A percentile compares a stretch with the other conserved stretches of the same genome.
Evolutionary conservation across 2,329 filamentous ascomycete species (phyloP).

Genomic region (Bretziella fagacearum): DNA sequence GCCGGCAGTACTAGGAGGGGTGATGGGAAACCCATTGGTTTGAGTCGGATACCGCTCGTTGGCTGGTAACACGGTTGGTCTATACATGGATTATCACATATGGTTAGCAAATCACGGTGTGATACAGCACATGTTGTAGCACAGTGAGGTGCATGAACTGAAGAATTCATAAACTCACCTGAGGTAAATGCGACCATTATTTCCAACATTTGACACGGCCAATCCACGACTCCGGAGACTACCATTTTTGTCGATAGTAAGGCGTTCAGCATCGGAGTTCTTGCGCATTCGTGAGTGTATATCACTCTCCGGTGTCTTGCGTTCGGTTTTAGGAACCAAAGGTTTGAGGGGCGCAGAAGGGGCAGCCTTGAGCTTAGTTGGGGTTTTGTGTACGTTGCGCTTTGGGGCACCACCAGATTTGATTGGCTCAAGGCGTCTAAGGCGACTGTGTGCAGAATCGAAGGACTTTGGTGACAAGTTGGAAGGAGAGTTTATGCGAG

Average conservation of each 20-base stretch:
- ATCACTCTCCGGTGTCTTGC: conserved; percentile 26
- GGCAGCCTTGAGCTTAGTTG: conserved; percentile 12
- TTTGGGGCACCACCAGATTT: background rate
- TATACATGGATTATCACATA: conserved; percentile 19
- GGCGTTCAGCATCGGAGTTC: conserved; percentile 37
- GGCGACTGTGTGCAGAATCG: conserved; percentile 11
- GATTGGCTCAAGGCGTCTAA: conserved; percentile 9
- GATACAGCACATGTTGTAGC: background rate
- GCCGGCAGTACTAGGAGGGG: conserved; percentile 41
- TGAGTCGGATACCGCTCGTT: conserved; percentile 46
- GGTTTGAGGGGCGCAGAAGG: conserved; percentile 14
- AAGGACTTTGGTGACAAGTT: conserved; percentile 9
- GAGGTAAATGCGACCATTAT: conserved; percentile 67
- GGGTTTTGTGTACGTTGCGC: background rate
- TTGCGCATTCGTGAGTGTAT: conserved; percentile 27
- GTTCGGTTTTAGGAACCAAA: conserved; percentile 21
- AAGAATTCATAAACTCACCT: conserved; percentile 36
- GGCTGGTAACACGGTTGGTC: conserved; percentile 43
- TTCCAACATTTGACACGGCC: conserved; percentile 64
- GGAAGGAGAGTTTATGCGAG: conserved; percentile 1
- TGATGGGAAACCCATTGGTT: conserved; percentile 41
- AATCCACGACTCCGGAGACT: conserved; percentile 43
- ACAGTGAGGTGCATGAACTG: background rate
- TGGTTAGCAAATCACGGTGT: background rate
- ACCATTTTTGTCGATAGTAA: conserved; percentile 37